These are phyloP conservation scores for Annona squamosa DNA, from an alignment of 164 flowering plant genomes.

Conservation along the genomic window DNA sequence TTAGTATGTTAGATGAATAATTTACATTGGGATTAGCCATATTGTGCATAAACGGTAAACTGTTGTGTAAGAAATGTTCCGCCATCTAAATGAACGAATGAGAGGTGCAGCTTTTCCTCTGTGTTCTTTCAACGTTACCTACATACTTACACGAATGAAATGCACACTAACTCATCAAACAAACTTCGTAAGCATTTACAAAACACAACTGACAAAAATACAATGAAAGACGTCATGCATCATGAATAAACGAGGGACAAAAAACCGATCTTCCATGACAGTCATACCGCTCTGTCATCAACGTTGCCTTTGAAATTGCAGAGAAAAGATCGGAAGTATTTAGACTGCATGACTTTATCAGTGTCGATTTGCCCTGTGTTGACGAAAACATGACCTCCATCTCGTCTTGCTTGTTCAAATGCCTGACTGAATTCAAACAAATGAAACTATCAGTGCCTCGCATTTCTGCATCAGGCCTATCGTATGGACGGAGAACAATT, in stretches of 20 bases:
- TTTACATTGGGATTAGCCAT: too few relatives aligned
- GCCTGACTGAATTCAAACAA: constrained; percentile 47
- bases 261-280: too few relatives aligned
- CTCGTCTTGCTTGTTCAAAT: constrained; percentile 57
- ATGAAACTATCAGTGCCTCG: constrained; percentile 10
- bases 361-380: constrained; percentile 45
- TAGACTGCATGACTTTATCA: constrained; percentile 70
- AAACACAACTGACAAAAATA: too few relatives aligned
- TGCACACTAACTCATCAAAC: too few relatives aligned
- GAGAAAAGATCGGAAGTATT: constrained; percentile 44
- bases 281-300: constrained; percentile 33
- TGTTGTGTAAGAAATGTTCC: too few relatives aligned
- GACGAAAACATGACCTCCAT: constrained; percentile 45
- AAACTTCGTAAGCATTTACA: too few relatives aligned
- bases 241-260: neutral
- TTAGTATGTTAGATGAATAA: too few relatives aligned
- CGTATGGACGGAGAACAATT: neutral
- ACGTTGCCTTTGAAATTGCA: constrained; percentile 26
- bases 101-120: too few relatives aligned
- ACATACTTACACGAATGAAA: too few relatives aligned
- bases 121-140: too few relatives aligned
- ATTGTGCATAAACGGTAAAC: too few relatives aligned
- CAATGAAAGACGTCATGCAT: neutral
- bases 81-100: too few relatives aligned
- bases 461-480: neutral